Conservation (phyloP, 179 eudicot species). For the Vitellaria paradoxa region DNA sequence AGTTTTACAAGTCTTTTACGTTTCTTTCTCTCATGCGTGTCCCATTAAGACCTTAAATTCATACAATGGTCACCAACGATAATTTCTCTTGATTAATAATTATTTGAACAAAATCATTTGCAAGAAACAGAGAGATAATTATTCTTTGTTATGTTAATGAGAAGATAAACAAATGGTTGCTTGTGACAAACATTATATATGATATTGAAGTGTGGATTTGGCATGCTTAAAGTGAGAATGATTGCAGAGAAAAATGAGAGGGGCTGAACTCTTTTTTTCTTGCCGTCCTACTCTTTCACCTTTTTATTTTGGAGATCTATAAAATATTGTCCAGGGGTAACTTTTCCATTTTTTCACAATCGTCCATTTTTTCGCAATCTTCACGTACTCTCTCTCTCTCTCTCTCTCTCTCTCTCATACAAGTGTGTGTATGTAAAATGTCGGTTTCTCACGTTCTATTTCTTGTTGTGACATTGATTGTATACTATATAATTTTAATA, state of each 20-base stretch:
- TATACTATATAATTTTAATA: no score
- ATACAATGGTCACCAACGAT: background rate
- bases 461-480: no score
- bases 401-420: background rate
- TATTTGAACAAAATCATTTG: background rate
- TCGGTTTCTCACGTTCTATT: no score
- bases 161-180: background rate
- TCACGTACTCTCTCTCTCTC: background rate
- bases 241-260: background rate
- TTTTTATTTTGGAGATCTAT: background rate
- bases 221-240: background rate
- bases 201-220: background rate
- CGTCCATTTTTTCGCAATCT: no score
- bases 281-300: background rate
- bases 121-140: background rate
- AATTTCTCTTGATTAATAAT: background rate
- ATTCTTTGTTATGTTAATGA: background rate
- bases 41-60: background rate
- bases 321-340: background rate
- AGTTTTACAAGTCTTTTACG: background rate
- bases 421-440: background rate
- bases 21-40: background rate
- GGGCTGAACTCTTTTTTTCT: background rate
- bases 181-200: background rate
- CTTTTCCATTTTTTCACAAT: no score